Conservation (phyloP, 805 yeast species). For the Spathaspora sp. region DNA sequence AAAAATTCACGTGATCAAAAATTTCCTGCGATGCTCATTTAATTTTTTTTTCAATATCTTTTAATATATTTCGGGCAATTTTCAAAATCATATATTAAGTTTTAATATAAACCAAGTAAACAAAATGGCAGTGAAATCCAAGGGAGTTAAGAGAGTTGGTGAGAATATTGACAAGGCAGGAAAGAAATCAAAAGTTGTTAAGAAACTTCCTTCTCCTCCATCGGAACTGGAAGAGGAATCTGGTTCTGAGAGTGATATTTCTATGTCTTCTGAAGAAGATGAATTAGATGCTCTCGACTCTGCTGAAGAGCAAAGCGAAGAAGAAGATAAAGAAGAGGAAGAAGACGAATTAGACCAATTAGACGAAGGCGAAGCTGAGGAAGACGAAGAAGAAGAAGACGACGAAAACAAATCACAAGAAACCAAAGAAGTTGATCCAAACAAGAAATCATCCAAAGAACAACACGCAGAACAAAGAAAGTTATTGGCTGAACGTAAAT, state of each 20-base stretch:
- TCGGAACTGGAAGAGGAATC: slow-evolving; percentile 13
- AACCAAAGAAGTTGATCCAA: slow-evolving; percentile 30
- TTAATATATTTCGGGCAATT: not conserved
- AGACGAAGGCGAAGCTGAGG: slow-evolving; percentile 14
- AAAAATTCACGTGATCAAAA: not conserved
- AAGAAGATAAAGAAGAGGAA: slow-evolving; percentile 28
- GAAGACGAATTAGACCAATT: slow-evolving; percentile 14
- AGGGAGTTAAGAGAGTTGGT: slow-evolving; percentile 31
- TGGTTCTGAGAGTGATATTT: slow-evolving; percentile 10
- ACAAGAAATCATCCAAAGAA: slow-evolving; percentile 54
- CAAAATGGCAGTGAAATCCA: slow-evolving; percentile 19
- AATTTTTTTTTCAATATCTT: slow-evolving; percentile 1
- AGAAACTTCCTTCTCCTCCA: slow-evolving; percentile 20
- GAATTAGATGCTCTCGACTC: slow-evolving; percentile 28
- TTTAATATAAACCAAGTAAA: not conserved
- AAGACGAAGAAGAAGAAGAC: slow-evolving; percentile 16
- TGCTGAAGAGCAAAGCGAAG: slow-evolving; percentile 18
- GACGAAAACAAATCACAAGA: slow-evolving; percentile 24
- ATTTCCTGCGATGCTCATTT: not conserved
- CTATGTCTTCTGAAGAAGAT: slow-evolving; percentile 10
- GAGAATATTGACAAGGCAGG: slow-evolving; percentile 7
- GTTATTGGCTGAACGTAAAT: slow-evolving; percentile 74
- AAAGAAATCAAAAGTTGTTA: slow-evolving; percentile 28
- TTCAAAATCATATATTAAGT: slow-evolving; percentile 1
- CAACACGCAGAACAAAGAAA: slow-evolving; percentile 82